Evolutionary conservation across 345 rosid species (phyloP).

Genomic region (Eucalyptus melliodora): DNA sequence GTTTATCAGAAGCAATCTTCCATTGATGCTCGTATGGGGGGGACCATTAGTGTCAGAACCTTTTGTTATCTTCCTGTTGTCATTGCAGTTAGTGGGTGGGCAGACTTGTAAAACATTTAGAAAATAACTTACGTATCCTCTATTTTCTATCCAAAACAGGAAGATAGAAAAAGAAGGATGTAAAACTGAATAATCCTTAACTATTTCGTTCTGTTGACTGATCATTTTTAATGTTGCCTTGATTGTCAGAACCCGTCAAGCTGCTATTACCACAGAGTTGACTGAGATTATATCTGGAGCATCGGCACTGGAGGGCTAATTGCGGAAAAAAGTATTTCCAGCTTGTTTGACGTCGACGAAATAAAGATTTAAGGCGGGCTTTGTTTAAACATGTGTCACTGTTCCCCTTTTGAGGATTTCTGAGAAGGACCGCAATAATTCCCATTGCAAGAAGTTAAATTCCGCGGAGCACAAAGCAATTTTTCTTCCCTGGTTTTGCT

Average conservation of each 20-base stretch:
- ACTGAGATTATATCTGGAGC: conserved; percentile 98
- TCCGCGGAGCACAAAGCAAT: background rate
- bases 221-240: background rate
- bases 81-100: background rate
- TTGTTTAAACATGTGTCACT: conserved; percentile 1
- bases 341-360: conserved; percentile 5
- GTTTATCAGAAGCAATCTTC: background rate
- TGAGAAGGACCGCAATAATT: background rate
- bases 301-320: conserved; percentile 66
- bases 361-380: conserved; percentile 18
- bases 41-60: background rate
- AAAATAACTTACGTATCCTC: background rate
- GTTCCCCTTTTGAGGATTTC: conserved; percentile 4
- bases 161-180: background rate
- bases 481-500: background rate
- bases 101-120: background rate
- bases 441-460: background rate
- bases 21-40: background rate
- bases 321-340: background rate
- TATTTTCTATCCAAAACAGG: background rate
- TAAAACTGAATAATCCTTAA: too few species aligned
- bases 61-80: background rate
- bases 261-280: conserved; percentile 93
- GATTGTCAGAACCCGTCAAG: conserved; percentile 88
- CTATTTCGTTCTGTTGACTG: background rate